These are phyloP conservation scores for Euphorbia celastroides DNA, from an alignment of 441 rosid species.

Conservation along the genomic window DNA sequence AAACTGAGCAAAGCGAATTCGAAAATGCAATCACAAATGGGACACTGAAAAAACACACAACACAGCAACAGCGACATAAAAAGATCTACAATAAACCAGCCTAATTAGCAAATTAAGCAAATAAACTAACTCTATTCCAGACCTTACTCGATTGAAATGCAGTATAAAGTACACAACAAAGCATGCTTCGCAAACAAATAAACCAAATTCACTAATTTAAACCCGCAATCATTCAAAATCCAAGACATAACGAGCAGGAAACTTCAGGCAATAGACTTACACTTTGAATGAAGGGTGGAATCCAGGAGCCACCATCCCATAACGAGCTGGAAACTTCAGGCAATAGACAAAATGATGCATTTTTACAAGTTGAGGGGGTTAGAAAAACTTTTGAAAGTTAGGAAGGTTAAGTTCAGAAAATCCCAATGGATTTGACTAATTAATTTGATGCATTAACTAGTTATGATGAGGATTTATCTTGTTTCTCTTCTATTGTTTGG, in stretches of 20 bases:
- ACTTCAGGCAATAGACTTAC: slow-evolving; percentile 4
- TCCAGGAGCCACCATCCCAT: slow-evolving; percentile 45
- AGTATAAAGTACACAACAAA: slow-evolving; percentile 5
- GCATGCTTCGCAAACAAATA: background rate
- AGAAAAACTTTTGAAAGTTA: too few species aligned
- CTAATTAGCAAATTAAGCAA: background rate
- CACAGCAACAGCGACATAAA: background rate
- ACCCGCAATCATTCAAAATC: background rate
- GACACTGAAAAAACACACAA: background rate
- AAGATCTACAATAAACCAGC: background rate
- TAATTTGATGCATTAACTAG: too few species aligned
- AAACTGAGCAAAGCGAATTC: background rate
- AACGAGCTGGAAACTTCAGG: background rate
- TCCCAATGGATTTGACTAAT: too few species aligned
- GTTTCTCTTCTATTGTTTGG: too few species aligned
- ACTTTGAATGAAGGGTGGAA: slow-evolving; percentile 23
- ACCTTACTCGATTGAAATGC: background rate
- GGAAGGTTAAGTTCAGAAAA: too few species aligned
- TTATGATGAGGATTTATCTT: too few species aligned
- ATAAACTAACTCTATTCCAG: background rate
- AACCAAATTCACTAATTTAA: background rate
- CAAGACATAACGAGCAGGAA: background rate
- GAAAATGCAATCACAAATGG: background rate
- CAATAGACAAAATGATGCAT: too few species aligned
- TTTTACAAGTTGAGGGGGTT: too few species aligned